Evolutionary conservation across 169 alveolate species (phyloP).

Genomic region (Perkinsus olseni): DNA sequence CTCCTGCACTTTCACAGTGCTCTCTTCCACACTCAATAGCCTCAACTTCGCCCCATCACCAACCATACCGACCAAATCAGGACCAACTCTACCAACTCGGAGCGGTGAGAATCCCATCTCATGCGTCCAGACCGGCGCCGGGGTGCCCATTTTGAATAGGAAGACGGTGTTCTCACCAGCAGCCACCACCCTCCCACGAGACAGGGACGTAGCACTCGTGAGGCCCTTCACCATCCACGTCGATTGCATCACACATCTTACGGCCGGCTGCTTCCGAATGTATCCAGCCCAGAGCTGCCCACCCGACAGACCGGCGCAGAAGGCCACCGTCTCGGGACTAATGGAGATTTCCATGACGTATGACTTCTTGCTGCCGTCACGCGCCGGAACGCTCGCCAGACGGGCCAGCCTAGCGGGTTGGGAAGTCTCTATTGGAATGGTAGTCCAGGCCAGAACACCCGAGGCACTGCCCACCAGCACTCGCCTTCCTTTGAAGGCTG

Average conservation of each 20-base stretch:
- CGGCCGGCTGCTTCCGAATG: neutral
- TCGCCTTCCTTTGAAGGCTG: neutral
- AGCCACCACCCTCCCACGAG: neutral
- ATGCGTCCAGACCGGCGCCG: neutral
- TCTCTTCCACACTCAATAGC: neutral
- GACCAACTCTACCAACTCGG: neutral
- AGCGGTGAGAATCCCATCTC: neutral
- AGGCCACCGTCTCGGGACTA: neutral
- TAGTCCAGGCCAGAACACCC: neutral
- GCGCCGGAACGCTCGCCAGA: neutral
- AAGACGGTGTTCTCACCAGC: neutral
- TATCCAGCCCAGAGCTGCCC: neutral
- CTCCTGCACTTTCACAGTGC: neutral
- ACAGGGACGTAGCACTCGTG: neutral
- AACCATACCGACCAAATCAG: neutral
- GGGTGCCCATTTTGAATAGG: neutral
- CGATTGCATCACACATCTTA: neutral
- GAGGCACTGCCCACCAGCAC: neutral
- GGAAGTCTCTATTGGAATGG: neutral
- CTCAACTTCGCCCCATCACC: neutral
- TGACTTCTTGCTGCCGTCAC: neutral
- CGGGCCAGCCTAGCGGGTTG: neutral
- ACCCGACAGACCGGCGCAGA: neutral
- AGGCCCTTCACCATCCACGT: neutral
- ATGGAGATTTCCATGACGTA: neutral